Evolutionary conservation across 768 basidiomycete genomes (phyloP).

Genomic region (Termitomyces sp.): DNA sequence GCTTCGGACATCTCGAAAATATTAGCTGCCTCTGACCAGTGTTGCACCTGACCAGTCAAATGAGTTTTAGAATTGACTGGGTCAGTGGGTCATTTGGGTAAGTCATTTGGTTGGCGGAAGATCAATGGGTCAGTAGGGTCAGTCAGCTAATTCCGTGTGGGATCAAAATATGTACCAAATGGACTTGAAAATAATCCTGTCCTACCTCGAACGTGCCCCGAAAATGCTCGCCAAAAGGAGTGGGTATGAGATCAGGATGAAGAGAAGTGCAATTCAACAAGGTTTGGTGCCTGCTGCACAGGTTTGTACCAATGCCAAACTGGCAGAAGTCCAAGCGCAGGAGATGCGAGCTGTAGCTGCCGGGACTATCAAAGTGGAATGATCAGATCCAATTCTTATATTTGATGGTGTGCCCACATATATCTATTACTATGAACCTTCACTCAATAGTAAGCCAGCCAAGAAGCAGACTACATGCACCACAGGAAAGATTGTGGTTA

Average conservation of each 20-base stretch:
- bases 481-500: too few relatives aligned
- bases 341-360: neutral
- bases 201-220: too few relatives aligned
- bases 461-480: too few relatives aligned
- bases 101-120: neutral
- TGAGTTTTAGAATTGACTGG: constrained; percentile 5
- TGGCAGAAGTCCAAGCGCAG: constrained; percentile 1
- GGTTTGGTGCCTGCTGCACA: constrained; percentile 9
- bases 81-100: neutral
- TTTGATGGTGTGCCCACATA: neutral
- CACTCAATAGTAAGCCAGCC: too few relatives aligned
- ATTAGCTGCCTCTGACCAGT: neutral
- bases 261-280: constrained; percentile 10
- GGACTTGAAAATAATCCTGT: too few relatives aligned
- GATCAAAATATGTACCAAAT: too few relatives aligned
- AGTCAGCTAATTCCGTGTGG: too few relatives aligned
- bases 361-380: constrained; percentile 1
- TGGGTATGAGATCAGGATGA: neutral
- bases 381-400: constrained; percentile 8
- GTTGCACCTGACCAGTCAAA: neutral
- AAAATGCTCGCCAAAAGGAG: neutral
- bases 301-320: constrained; percentile 7
- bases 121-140: too few relatives aligned
- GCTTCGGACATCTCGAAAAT: too few relatives aligned
- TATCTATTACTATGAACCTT: neutral